A percentile compares a stretch with the other conserved stretches of the same genome.
Conservation (phyloP, 495 filamentous ascomycete genomes). For the Podospora sp. region DNA sequence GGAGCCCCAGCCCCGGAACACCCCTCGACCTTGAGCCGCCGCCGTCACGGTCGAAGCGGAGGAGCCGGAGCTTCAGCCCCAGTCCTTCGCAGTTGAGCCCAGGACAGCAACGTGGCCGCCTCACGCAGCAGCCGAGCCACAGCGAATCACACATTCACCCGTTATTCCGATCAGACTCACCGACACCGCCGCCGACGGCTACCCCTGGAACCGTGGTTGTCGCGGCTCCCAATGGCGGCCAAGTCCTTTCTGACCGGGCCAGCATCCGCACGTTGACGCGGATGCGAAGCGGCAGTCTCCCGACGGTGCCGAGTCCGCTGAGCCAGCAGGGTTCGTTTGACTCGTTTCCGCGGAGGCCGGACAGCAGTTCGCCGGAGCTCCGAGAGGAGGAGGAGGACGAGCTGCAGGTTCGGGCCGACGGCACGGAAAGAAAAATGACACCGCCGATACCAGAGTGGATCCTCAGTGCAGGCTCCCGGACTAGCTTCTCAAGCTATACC, state of each 20-base stretch:
- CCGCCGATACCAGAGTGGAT: constrained; percentile 63
- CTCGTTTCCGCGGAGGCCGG: constrained; percentile 38
- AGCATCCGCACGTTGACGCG: constrained; percentile 59
- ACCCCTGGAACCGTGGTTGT: constrained; percentile 71
- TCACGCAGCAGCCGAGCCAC: constrained; percentile 41
- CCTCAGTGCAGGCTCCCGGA: constrained; percentile 50
- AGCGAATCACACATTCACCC: constrained; percentile 82
- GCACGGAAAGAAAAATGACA: constrained; percentile 51
- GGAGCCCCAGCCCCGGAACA: constrained; percentile 53
- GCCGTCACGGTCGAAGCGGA: constrained; percentile 36
- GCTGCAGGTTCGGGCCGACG: constrained; percentile 4
- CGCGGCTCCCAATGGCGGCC: constrained; percentile 70
- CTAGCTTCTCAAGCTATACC: constrained; percentile 45
- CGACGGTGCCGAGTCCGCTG: constrained; percentile 57
- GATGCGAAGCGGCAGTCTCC: constrained; percentile 67
- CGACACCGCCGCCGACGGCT: constrained; percentile 66
- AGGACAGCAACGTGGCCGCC: constrained; percentile 33
- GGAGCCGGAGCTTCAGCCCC: constrained; percentile 51
- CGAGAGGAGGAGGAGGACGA: constrained; percentile 36
- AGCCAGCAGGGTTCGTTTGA: constrained; percentile 54
- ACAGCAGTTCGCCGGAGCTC: constrained; percentile 32
- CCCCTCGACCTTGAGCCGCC: constrained; percentile 49
- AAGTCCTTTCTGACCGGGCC: constrained; percentile 62
- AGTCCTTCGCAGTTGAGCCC: constrained; percentile 29
- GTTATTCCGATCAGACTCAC: constrained; percentile 76